Evolutionary conservation across 2,329 filamentous ascomycete species (phyloP).

Genomic region (Zarea fungicola): DNA sequence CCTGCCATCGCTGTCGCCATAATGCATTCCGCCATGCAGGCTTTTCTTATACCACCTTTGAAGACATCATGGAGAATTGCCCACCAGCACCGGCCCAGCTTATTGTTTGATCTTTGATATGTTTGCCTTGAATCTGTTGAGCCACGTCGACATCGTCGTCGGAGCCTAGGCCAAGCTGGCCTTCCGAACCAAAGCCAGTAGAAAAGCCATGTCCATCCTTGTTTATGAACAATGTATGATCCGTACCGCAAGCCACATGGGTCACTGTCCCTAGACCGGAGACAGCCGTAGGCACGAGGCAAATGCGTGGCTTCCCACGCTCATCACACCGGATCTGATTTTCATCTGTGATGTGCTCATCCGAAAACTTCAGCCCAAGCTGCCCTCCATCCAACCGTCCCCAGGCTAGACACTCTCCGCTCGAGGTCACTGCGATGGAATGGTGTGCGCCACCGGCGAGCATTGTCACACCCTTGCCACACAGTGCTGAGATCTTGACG

Average conservation of each 20-base stretch:
- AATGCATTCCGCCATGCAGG: no score
- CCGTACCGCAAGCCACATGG: slow-evolving; percentile 53
- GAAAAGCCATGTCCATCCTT: slow-evolving; percentile 59
- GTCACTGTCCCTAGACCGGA: slow-evolving; percentile 46
- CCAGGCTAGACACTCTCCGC: slow-evolving; percentile 48
- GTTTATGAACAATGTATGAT: slow-evolving; percentile 63
- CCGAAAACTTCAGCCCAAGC: slow-evolving; percentile 42
- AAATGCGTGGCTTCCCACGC: slow-evolving; percentile 48
- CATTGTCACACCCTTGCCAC: slow-evolving; percentile 51
- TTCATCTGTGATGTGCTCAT: slow-evolving; percentile 42
- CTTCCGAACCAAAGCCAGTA: slow-evolving; percentile 68
- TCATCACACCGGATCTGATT: slow-evolving; percentile 50
- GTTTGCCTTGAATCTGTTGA: slow-evolving; percentile 70
- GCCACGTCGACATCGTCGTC: slow-evolving; percentile 68
- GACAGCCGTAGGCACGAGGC: slow-evolving; percentile 45
- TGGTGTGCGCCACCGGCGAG: slow-evolving; percentile 67
- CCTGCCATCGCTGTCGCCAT: not conserved
- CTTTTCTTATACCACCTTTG: slow-evolving; percentile 17
- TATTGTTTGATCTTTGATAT: slow-evolving; percentile 63
- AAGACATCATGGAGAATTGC: slow-evolving; percentile 62
- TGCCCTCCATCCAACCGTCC: slow-evolving; percentile 48
- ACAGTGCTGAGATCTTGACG: slow-evolving; percentile 56
- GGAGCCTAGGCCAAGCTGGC: slow-evolving; percentile 64
- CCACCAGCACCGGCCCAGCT: slow-evolving; percentile 70
- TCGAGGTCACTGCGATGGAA: slow-evolving; percentile 50